Percentiles rank a stretch among this genome's conserved stretches.
Conservation (phyloP, 352 stramenopile genomes). For the Globisporangium emineosum region DNA sequence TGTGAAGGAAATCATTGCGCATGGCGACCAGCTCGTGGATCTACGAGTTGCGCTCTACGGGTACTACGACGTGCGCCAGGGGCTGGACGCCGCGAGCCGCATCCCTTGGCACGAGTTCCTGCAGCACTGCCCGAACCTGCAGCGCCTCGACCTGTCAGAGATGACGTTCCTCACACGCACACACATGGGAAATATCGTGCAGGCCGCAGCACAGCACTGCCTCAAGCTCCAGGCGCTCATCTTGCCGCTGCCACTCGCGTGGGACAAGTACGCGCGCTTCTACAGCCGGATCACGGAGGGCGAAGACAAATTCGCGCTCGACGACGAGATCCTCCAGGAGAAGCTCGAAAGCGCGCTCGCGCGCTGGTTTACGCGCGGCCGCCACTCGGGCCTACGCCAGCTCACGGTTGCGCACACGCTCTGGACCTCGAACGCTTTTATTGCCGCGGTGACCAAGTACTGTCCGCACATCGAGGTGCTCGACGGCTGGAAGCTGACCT, state of each 20-base stretch:
- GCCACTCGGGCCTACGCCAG: conserved; percentile 31
- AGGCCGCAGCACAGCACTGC: conserved; percentile 34
- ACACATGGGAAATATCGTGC: conserved; percentile 34
- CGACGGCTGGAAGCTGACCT: conserved; percentile 57
- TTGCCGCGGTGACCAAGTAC: conserved; percentile 35
- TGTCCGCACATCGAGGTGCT: conserved; percentile 51
- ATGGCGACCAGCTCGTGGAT: conserved; percentile 30
- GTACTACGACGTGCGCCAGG: conserved; percentile 29
- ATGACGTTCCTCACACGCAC: conserved; percentile 49
- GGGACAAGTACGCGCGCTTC: conserved; percentile 31
- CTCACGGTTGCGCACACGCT: conserved; percentile 37
- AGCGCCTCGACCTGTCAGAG: conserved; percentile 45
- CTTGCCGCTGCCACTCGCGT: conserved; percentile 38
- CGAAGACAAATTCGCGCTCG: conserved; percentile 13
- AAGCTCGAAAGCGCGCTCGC: conserved; percentile 35
- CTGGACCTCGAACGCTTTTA: conserved; percentile 36
- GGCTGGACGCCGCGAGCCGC: conserved; percentile 23
- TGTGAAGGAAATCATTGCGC: conserved; percentile 15
- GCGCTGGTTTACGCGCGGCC: conserved; percentile 34
- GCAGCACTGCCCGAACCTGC: conserved; percentile 34
- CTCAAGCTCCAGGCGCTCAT: conserved; percentile 45
- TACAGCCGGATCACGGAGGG: conserved; percentile 20
- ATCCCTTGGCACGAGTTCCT: conserved; percentile 42
- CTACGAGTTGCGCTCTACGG: conserved; percentile 48
- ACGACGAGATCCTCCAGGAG: conserved; percentile 26